These are phyloP conservation scores for Ophiostoma australiae DNA, from an alignment of 2,329 filamentous ascomycete genomes.

Conservation along the genomic window DNA sequence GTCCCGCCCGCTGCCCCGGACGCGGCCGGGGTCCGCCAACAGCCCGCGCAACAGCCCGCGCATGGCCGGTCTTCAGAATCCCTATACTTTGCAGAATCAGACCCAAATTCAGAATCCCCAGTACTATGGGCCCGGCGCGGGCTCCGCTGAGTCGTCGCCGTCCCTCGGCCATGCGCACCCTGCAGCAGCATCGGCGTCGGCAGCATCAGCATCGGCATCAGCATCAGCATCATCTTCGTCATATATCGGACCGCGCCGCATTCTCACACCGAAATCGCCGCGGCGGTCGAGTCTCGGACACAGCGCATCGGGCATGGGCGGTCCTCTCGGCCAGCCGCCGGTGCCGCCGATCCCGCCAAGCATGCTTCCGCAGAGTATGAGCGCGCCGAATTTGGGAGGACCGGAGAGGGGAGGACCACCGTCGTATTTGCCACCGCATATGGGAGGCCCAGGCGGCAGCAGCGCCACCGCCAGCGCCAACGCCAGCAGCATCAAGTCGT, in stretches of 20 bases:
- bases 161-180: slow-evolving; percentile 30
- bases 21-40: slow-evolving; percentile 21
- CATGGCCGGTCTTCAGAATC: not conserved
- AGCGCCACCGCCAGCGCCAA: too few relatives aligned
- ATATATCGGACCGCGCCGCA: slow-evolving; percentile 33
- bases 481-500: not conserved
- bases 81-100: not conserved
- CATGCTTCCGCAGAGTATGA: slow-evolving; percentile 19
- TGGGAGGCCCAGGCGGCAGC: slow-evolving; percentile 5
- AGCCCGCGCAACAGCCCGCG: slow-evolving; percentile 1
- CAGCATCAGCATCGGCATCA: too few relatives aligned
- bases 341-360: slow-evolving; percentile 18
- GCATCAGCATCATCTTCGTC: not conserved
- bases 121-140: slow-evolving; percentile 12
- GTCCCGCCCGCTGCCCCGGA: slow-evolving; percentile 26
- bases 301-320: not conserved
- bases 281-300: slow-evolving; percentile 47
- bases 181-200: not conserved
- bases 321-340: slow-evolving; percentile 19
- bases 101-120: not conserved
- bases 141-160: slow-evolving; percentile 30
- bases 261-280: slow-evolving; percentile 57
- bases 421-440: slow-evolving; percentile 17
- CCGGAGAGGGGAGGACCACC: not conserved
- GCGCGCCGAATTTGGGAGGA: slow-evolving; percentile 18